Evolutionary conservation across 768 basidiomycete species (phyloP).

Genomic region (Glaciozyma martinii): DNA sequence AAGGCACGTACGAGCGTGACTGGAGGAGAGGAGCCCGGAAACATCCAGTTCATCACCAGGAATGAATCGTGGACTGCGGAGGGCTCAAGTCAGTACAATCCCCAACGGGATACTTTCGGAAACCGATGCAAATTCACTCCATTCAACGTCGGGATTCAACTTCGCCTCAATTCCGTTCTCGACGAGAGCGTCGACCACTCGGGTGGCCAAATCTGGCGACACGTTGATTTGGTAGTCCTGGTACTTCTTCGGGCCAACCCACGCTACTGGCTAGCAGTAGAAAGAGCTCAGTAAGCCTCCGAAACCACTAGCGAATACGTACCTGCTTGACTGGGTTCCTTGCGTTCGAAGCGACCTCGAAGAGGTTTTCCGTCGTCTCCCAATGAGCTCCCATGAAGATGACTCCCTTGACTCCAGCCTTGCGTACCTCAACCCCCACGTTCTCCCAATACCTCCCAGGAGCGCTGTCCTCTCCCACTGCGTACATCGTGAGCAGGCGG

Average conservation of each 20-base stretch:
- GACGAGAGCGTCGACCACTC: not conserved
- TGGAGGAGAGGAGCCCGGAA: conserved; percentile 9
- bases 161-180: conserved; percentile 13
- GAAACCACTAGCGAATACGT: too few relatives aligned
- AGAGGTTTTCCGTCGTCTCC: conserved; percentile 16
- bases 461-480: conserved; percentile 16
- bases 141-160: conserved; percentile 27
- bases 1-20: too few relatives aligned
- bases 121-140: not conserved
- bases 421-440: conserved; percentile 17
- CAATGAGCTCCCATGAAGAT: conserved; percentile 31
- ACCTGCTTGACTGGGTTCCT: conserved; percentile 16
- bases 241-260: conserved; percentile 24
- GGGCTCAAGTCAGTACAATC: not conserved
- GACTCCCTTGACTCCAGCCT: conserved; percentile 1
- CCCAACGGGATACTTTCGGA: not conserved
- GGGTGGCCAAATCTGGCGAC: not conserved
- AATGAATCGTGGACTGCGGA: conserved; percentile 4
- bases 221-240: conserved; percentile 12
- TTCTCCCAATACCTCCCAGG: conserved; percentile 22
- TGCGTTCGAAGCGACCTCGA: conserved; percentile 20
- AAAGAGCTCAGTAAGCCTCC: too few relatives aligned
- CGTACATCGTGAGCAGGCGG: too few relatives aligned
- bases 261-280: conserved; percentile 29
- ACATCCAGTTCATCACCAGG: conserved; percentile 29